Conservation (phyloP, 352 stramenopile genomes). For the Phytopythium sindhum region DNA sequence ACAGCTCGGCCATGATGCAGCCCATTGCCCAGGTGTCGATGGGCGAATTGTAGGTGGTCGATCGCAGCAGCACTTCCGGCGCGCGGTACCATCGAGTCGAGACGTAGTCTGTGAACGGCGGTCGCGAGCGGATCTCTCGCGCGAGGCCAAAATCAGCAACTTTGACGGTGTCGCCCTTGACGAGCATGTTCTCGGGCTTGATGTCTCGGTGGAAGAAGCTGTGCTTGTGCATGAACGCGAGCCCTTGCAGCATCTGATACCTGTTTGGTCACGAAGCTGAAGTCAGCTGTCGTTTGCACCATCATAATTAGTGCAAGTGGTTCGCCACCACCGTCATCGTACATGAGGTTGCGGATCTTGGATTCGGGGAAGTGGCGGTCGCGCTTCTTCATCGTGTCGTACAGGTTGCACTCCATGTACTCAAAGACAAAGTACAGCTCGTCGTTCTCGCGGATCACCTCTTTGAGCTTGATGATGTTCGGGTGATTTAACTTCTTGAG, state of each 20-base stretch:
- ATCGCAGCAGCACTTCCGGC: constrained; percentile 95
- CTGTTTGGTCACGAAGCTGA: no score
- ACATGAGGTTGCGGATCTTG: constrained; percentile 97
- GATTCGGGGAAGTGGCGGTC: constrained; percentile 89
- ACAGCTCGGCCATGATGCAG: constrained; percentile 98
- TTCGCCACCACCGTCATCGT: constrained; percentile 2
- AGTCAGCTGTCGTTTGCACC: background rate
- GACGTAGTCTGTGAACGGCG: constrained; percentile 97
- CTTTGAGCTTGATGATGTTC: constrained; percentile 98
- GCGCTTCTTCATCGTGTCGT: constrained; percentile 95
- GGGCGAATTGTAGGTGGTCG: constrained; percentile 94
- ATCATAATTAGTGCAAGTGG: background rate
- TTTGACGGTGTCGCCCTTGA: constrained; percentile 95
- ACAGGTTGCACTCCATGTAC: constrained; percentile 98
- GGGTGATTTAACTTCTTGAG: constrained; percentile 95
- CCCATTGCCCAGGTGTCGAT: constrained; percentile 98
- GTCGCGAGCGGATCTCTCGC: constrained; percentile 88
- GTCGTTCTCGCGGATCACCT: constrained; percentile 97
- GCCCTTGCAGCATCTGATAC: constrained; percentile 95
- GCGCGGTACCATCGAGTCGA: constrained; percentile 98
- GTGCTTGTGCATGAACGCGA: constrained; percentile 98
- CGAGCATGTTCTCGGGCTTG: constrained; percentile 97
- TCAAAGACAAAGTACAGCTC: constrained; percentile 99
- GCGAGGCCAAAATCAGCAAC: constrained; percentile 99
- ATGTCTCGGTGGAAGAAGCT: constrained; percentile 99